Evolutionary conservation across 345 rosid species (phyloP), one percentile per base, ranked within the genome.

Genomic region (Xanthoceras sorbifolium): DNA sequence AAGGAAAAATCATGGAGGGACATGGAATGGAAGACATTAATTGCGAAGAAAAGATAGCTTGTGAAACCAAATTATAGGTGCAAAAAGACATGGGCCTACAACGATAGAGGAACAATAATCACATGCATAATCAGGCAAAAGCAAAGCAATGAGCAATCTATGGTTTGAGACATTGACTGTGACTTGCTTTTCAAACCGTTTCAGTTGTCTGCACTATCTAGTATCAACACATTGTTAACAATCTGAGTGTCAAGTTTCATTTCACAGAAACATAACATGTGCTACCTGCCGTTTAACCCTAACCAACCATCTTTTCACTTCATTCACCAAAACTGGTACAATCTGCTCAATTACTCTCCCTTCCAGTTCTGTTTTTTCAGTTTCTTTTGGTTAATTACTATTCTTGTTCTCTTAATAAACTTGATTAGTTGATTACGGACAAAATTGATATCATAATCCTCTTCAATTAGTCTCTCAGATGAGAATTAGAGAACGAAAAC

Each of bases 91-190:
- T 52, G 80, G 66, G 48, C 80, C 78, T 69, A 72, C 70, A n/a
- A 2, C 52, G 25, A 31, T 69, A 63, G 11, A 60, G 38, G 77
- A 64, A 77, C 78, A 75, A 84, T 55, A 36, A 75, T 78, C 79
- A 75, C 83, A 75, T 80, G 77, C 34, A 75, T 80, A 78, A 61
- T 74, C 78, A 72, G 71, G 67, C 40, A 20, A 62, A 72, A 61
- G n/a, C n/a, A 5, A 20, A 64, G 68, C 70, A n/a, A n/a, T n/a
- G n/a, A n/a, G n/a, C 28, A 71, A 71, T 23, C 67, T 52, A 57
- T 57, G 28, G 28, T 29, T 71, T 54, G 67, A 72, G 84, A 68
- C 80, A 75, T 5, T 3, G 77, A 82, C 46, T 44, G 50, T 40
- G 63, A 78, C 72, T 20, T 20, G 52, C 42, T 34, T 67, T 63